Evolutionary conservation across 495 filamentous ascomycete species (phyloP), one percentile per base, ranked within the genome.

Genomic region (Trichoderma virens): DNA sequence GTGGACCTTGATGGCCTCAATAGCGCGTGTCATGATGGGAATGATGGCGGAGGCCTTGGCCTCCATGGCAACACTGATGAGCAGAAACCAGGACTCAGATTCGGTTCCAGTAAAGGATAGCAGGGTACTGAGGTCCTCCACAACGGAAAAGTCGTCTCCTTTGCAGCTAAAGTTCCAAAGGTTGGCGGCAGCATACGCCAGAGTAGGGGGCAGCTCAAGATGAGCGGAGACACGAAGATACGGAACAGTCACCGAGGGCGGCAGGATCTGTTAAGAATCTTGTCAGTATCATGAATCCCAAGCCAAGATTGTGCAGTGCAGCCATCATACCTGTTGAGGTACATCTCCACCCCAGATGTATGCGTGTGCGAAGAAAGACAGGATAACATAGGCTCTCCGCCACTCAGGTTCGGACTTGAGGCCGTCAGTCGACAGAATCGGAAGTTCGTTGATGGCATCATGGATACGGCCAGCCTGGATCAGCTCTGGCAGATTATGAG

Each of bases 81-180:
- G 76, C 70, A 91, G 96, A 76, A 98, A 98, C 94, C 94, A 98
- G 67, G 94, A 93, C 71, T 98, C 94, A 75, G 96, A 92, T 3
- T 89, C 75, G 1, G 92, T 95, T 59, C 91, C 93, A 25, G 92
- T 97, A 72, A 97, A 92, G 32, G 94, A 95, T 65, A 88, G 86
- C 62, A 93, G 80, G 11, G 90, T 90, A 14, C 84, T 79, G 9
- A 98, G 77, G 65, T 91, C 88, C 63, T 90, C 81, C 14, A 96
- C 79, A 45, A 84, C 79, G 69, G 88, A 85, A 34, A 89, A 81
- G 35, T 85, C 80, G 59, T 87, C 82, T 51, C 85, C 79, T 8
- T 73, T 70, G 67, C 91, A 91, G 32, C 84, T 84, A 76, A 88
- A 98, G 74, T 98, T 98, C 92, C 93, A 98, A 25, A 98, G 80